Percentiles rank a stretch among this genome's conserved stretches.
phyloP scores from a whole-genome alignment of 2,329 filamentous ascomycete genomes.

The Botrytis hyacinthi region DNA sequence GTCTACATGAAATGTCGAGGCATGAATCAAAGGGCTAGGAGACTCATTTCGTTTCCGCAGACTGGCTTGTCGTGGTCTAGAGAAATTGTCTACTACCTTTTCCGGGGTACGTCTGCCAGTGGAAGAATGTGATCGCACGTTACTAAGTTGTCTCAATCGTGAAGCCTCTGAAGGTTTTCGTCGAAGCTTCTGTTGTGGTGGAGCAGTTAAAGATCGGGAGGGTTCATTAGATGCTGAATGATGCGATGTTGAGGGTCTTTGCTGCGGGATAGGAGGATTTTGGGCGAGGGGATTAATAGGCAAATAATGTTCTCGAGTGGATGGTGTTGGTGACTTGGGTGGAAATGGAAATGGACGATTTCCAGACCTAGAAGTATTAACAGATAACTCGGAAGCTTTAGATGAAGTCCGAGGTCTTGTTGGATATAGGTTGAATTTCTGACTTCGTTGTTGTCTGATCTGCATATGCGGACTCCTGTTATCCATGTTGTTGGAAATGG shows the following conservation, averaged over 20 bases:
- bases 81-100: constrained; percentile 34
- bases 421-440: constrained; percentile 37
- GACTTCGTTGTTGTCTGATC: constrained; percentile 30
- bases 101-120: constrained; percentile 33
- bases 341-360: constrained; percentile 18
- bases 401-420: constrained; percentile 30
- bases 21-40: constrained; percentile 30
- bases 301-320: constrained; percentile 13
- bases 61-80: constrained; percentile 35
- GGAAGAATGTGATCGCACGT: constrained; percentile 33
- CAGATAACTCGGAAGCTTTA: constrained; percentile 23
- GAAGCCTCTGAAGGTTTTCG: constrained; percentile 38
- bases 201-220: constrained; percentile 30
- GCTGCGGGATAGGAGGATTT: constrained; percentile 17
- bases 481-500: constrained; percentile 14
- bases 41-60: constrained; percentile 33
- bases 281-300: constrained; percentile 8
- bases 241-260: constrained; percentile 33
- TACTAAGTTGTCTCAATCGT: constrained; percentile 37
- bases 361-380: background rate
- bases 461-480: constrained; percentile 22
- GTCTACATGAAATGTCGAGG: constrained; percentile 29
- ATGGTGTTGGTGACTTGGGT: constrained; percentile 26
- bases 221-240: constrained; percentile 25
- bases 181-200: constrained; percentile 29